phyloP scores from a whole-genome alignment of 371 early-diverging fungal species.

The Rhizopus delemar region DNA sequence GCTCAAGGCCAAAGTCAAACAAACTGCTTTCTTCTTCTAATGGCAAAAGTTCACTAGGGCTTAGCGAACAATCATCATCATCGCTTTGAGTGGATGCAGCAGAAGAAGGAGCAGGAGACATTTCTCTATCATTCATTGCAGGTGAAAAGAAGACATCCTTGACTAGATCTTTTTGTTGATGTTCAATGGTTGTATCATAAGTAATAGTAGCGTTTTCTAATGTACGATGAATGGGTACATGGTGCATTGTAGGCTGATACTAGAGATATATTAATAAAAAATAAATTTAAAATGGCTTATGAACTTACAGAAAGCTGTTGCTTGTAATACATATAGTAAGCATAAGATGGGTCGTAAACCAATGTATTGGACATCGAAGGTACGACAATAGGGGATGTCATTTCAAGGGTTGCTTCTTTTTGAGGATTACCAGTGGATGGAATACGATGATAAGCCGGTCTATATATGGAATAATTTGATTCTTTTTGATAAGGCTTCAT shows the following conservation, averaged over 20 bases:
- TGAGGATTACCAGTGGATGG: constrained; percentile 20
- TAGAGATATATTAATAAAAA: background rate
- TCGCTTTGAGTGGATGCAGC: constrained; percentile 24
- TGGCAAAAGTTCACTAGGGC: constrained; percentile 13
- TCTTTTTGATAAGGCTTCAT: constrained; percentile 31
- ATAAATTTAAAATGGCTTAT: background rate
- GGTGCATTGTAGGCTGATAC: constrained; percentile 11
- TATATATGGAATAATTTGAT: constrained; percentile 23
- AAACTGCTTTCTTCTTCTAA: constrained; percentile 8
- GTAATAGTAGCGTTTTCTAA: constrained; percentile 54
- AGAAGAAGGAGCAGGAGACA: constrained; percentile 21
- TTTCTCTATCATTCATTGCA: constrained; percentile 32
- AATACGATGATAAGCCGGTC: constrained; percentile 34
- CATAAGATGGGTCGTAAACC: constrained; percentile 2
- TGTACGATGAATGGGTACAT: constrained; percentile 47
- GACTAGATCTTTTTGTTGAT: constrained; percentile 40
- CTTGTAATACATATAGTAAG: constrained; percentile 8
- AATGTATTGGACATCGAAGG: constrained; percentile 26
- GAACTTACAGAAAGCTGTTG: constrained; percentile 1
- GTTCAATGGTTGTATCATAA: constrained; percentile 37
- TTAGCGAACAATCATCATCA: constrained; percentile 20
- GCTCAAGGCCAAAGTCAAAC: constrained; percentile 30
- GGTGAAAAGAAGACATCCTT: constrained; percentile 54
- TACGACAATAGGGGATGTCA: constrained; percentile 27
- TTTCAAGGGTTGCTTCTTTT: constrained; percentile 17